Evolutionary conservation across 2,329 filamentous ascomycete species (phyloP).

Genomic region (Cytospora schulzeri): DNA sequence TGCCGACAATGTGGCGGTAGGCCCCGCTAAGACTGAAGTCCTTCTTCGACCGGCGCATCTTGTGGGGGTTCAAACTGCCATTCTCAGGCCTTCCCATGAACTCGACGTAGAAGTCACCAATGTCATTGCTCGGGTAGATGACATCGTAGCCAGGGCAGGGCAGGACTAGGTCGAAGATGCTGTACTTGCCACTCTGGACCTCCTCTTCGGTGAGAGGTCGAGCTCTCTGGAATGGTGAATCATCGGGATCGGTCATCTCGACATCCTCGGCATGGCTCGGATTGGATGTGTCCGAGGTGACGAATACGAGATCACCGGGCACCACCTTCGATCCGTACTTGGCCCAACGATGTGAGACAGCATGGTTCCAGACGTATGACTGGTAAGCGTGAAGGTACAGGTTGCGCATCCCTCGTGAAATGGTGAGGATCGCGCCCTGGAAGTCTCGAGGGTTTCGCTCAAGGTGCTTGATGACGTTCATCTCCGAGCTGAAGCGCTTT

Average conservation of each 20-base stretch:
- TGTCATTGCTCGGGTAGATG: constrained; percentile 79
- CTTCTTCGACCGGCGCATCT: constrained; percentile 84
- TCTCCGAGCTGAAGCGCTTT: constrained; percentile 79
- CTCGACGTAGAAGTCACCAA: constrained; percentile 79
- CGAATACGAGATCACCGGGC: constrained; percentile 80
- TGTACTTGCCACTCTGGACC: constrained; percentile 72
- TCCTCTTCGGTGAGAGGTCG: constrained; percentile 77
- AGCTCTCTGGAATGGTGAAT: constrained; percentile 56
- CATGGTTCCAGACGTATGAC: constrained; percentile 90
- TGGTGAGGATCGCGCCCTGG: constrained; percentile 76
- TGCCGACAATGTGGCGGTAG: constrained; percentile 82
- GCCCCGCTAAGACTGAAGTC: constrained; percentile 87
- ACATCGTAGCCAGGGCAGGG: constrained; percentile 92
- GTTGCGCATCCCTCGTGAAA: constrained; percentile 78
- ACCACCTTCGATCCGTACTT: constrained; percentile 73
- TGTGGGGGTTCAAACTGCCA: constrained; percentile 75
- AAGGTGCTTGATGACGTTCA: constrained; percentile 76
- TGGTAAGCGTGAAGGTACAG: constrained; percentile 99
- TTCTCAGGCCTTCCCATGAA: constrained; percentile 85
- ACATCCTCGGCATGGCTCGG: constrained; percentile 60
- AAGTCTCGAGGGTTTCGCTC: constrained; percentile 66
- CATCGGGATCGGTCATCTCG: constrained; percentile 54
- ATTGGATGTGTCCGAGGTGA: constrained; percentile 39
- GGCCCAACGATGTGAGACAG: constrained; percentile 78
- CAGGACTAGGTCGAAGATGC: constrained; percentile 85